Base-by-base conservation (phyloP, 2,329 filamentous ascomycete species). In the Stachybotrys echinatus region DNA sequence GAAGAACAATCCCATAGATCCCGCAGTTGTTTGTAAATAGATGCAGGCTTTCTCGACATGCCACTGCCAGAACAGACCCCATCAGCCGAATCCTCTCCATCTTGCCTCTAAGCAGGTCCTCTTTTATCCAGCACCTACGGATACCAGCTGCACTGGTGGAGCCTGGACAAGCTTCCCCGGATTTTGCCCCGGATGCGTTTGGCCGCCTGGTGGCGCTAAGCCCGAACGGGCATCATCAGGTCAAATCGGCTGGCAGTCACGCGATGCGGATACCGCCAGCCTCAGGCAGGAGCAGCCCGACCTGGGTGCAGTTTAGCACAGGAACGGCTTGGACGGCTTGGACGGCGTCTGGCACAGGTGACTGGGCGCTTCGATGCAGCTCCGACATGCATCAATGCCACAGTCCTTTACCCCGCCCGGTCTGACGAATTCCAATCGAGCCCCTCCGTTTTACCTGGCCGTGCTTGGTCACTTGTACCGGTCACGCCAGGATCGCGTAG, bases 371-470 rank as follows among this genome's bases (percentile, higher is more conserved):
- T n/a, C n/a, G n/a, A n/a, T n/a, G n/a, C n/a, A n/a, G n/a, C n/a
- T n/a, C n/a, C n/a, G n/a, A n/a, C n/a, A n/a, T n/a, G n/a, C n/a
- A n/a, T n/a, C n/a, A n/a, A n/a, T n/a, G n/a, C n/a, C n/a, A n/a
- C n/a, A n/a, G n/a, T n/a, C n/a, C n/a, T 57, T 66, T 73, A 73
- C 70, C 70, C 70, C 70, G 70, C 69, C 69, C 69, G 65, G 63
- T 69, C 67, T 70, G 67, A 69, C 67, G 65, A 69, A 66, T 66
- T 62, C 63, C 27, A 34, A 34, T 34, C 27, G 27, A 34, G 27
- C 10, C 10, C 10, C 10, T 14, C 27, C 27, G 27, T 3, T 10
- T 34, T 14, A 34, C 14, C 27, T 34, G 27, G 27, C 14, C 5
- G 10, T 14, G 10, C 27, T 5, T 34, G 10, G 27, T 34, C 10